These are phyloP conservation scores for Mucor saturninus DNA, from an alignment of 371 early-diverging fungal species.

Conservation along the genomic window DNA sequence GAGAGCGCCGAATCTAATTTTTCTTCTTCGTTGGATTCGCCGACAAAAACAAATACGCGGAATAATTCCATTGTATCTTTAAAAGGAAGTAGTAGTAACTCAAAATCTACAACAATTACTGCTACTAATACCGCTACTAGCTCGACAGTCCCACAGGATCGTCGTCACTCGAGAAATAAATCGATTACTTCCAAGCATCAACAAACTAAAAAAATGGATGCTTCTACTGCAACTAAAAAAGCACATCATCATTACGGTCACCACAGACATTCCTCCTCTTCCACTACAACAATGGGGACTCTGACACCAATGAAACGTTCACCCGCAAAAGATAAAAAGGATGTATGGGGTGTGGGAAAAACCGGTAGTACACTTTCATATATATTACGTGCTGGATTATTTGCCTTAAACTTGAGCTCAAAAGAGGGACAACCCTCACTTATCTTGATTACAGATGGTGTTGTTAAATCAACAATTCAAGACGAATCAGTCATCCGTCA, in stretches of 20 bases:
- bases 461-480: conserved; percentile 68
- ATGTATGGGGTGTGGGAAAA: conserved; percentile 66
- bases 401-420: conserved; percentile 73
- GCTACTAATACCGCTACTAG: too few relatives aligned
- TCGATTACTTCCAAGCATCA: conserved; percentile 4
- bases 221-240: neutral
- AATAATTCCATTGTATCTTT: conserved; percentile 3
- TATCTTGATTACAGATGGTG: conserved; percentile 86
- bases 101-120: neutral
- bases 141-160: neutral
- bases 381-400: conserved; percentile 69
- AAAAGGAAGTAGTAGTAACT: neutral
- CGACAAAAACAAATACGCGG: neutral
- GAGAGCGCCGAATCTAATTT: conserved; percentile 17
- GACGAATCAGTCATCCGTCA: conserved; percentile 56
- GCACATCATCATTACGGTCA: conserved; percentile 5
- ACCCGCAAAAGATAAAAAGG: conserved; percentile 32
- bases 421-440: conserved; percentile 69
- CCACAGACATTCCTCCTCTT: conserved; percentile 15
- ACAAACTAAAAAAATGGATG: conserved; percentile 2
- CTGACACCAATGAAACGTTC: neutral
- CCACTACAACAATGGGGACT: too few relatives aligned
- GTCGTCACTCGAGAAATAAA: conserved; percentile 8
- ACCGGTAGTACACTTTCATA: conserved; percentile 65
- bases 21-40: conserved; percentile 2